Evolutionary conservation across 2,329 filamentous ascomycete genomes (phyloP), one percentile per base, ranked within the genome.

Genomic region (Macrophomina phaseolina): DNA sequence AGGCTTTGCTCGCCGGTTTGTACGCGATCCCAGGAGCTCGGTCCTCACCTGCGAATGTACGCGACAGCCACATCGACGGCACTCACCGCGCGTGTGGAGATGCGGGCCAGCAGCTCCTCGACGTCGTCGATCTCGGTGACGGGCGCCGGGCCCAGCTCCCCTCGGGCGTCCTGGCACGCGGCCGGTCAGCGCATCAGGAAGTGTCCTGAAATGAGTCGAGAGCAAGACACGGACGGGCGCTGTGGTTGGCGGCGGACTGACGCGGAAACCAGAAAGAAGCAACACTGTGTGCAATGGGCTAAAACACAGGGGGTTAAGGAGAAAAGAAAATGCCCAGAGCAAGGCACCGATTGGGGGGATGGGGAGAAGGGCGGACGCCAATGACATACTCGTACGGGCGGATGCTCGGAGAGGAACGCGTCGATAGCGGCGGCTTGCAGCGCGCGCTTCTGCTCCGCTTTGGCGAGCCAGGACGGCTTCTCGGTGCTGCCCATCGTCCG

Each of bases 31-130:
- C 28, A 16, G 23, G 23, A n/a, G 58, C 58, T 48, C 58, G 58
- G 45, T 28, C 58, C 58, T 62, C 34, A 64, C 61, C 61, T 64
- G n/a, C 38, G 18, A 34, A 52, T 53, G 38, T 64, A 64, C 36
- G 61, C 61, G 48, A 52, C 61, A 40, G 49, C 36, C 34, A 64
- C 61, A 16, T 53, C 49, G 12, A 34, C 61, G 48, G 61, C 48
- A 32, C 14, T 64, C 61, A 64, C 48, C 8, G 61, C 61, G 16
- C 61, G 48, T 28, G 49, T 53, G 48, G 61, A 64, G 48, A 64
- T 52, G 16, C 23, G n/a, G 11, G 34, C 23, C 23, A 64, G 48
- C 48, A 64, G 34, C 28, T 64, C 34, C 48, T 64, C 49, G 61
- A 53, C 48, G 38, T 53, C 36, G 46, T 53, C 49, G 61, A 64